These are phyloP conservation scores for Lentinula lateritia DNA, from an alignment of 768 basidiomycete species.

Conservation along the genomic window DNA sequence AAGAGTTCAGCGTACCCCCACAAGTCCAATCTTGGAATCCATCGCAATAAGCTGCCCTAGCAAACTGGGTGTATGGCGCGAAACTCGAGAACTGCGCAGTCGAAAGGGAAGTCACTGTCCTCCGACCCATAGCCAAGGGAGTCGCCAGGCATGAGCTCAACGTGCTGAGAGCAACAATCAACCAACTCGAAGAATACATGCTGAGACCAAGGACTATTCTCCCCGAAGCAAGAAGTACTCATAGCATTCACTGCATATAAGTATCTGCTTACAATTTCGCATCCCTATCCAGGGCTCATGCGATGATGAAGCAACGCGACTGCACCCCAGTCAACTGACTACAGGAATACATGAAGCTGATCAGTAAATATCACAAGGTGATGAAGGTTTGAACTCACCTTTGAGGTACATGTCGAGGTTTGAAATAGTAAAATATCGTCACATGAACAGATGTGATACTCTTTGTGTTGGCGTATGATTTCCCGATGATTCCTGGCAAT, in stretches of 20 bases:
- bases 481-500: no score
- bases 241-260: neutral
- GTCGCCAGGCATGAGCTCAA: neutral
- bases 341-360: neutral
- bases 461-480: no score
- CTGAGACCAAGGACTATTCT: neutral
- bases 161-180: neutral
- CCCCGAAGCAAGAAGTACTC: no score
- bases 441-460: no score
- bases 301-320: neutral
- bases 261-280: neutral
- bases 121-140: neutral
- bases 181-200: neutral
- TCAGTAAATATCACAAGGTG: neutral
- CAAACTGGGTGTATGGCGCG: slow-evolving; percentile 33
- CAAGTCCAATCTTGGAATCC: slow-evolving; percentile 31
- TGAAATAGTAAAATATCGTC: no score
- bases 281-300: neutral
- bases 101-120: slow-evolving; percentile 7
- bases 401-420: no score
- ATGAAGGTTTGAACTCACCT: neutral
- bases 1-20: slow-evolving; percentile 20
- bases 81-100: slow-evolving; percentile 20
- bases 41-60: slow-evolving; percentile 40
- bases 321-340: neutral